A percentile compares a stretch with the other conserved stretches of the same genome.
These are phyloP conservation scores for Agrostemma githago DNA, from an alignment of 148 eudicot genomes.

Conservation along the genomic window DNA sequence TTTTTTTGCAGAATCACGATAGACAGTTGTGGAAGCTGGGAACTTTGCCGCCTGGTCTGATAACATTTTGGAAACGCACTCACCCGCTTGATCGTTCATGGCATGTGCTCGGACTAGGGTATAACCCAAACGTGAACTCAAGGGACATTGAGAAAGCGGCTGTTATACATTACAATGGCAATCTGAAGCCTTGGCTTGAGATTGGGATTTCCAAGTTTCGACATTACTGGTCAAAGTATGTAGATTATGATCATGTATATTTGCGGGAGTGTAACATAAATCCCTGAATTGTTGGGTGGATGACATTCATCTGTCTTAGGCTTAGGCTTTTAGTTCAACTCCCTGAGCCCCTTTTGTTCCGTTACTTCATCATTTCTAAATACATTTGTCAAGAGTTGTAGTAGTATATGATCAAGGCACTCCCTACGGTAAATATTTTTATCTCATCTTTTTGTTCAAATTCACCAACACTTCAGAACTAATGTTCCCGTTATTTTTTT, in stretches of 20 bases:
- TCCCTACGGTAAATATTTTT: constrained; percentile 15
- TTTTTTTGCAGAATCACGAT: constrained; percentile 57
- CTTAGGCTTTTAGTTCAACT: constrained; percentile 2
- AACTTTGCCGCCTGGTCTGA: constrained; percentile 82
- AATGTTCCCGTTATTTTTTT: background rate
- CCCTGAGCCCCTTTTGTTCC: background rate
- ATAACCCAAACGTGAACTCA: constrained; percentile 59
- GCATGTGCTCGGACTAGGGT: constrained; percentile 87
- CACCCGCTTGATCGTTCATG: constrained; percentile 58
- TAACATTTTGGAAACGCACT: constrained; percentile 65
- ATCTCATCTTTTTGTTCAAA: background rate
- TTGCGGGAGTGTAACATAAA: constrained; percentile 80
- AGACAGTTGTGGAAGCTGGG: constrained; percentile 85
- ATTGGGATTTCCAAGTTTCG: constrained; percentile 70
- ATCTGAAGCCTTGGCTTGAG: constrained; percentile 95
- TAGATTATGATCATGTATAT: constrained; percentile 57
- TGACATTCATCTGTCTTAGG: constrained; percentile 3
- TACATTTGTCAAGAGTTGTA: background rate
- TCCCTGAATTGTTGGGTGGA: constrained; percentile 27
- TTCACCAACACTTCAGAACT: background rate
- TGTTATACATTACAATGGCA: constrained; percentile 80
- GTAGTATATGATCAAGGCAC: constrained; percentile 5
- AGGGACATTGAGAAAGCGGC: constrained; percentile 69
- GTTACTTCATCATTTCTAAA: background rate
- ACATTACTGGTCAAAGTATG: constrained; percentile 57